These are phyloP conservation scores for Serendipita sp. DNA, from an alignment of 768 basidiomycete genomes.

Conservation along the genomic window DNA sequence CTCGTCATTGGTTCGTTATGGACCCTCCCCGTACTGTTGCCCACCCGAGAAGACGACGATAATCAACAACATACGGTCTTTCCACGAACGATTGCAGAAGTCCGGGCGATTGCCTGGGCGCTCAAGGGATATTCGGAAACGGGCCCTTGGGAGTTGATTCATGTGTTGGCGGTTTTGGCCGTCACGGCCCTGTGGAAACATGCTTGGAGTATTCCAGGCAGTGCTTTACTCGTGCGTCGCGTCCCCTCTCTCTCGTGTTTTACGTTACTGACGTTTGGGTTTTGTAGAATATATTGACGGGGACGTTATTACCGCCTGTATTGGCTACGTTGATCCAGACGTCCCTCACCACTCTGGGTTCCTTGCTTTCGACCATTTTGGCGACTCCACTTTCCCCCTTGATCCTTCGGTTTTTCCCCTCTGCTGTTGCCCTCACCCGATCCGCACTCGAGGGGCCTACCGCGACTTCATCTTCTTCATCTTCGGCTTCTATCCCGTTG, in stretches of 20 bases:
- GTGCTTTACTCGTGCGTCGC: slow-evolving; percentile 63
- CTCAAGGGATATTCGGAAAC: slow-evolving; percentile 66
- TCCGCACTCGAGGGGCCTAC: slow-evolving; percentile 58
- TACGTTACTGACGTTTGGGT: slow-evolving; percentile 8
- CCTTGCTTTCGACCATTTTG: slow-evolving; percentile 62
- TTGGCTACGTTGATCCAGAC: slow-evolving; percentile 72
- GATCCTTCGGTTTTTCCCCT: slow-evolving; percentile 65
- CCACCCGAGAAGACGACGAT: slow-evolving; percentile 20
- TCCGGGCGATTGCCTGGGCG: slow-evolving; percentile 57
- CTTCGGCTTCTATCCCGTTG: slow-evolving; percentile 21
- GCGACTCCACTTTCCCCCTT: slow-evolving; percentile 73
- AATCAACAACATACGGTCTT: slow-evolving; percentile 21
- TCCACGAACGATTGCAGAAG: slow-evolving; percentile 60
- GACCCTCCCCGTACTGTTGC: slow-evolving; percentile 40
- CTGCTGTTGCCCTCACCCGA: slow-evolving; percentile 71
- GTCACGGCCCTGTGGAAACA: slow-evolving; percentile 88
- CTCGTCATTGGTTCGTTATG: slow-evolving; percentile 30
- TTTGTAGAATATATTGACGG: slow-evolving; percentile 70
- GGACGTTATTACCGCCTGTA: slow-evolving; percentile 69
- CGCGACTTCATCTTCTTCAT: slow-evolving; percentile 20
- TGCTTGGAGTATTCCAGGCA: slow-evolving; percentile 92
- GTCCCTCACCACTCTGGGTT: slow-evolving; percentile 73
- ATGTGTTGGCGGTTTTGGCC: slow-evolving; percentile 70
- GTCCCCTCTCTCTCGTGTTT: slow-evolving; percentile 10
- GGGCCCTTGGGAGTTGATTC: slow-evolving; percentile 43